These are phyloP conservation scores for Paragyromitra xinjiangensis DNA, from an alignment of 495 filamentous ascomycete genomes.

Conservation along the genomic window DNA sequence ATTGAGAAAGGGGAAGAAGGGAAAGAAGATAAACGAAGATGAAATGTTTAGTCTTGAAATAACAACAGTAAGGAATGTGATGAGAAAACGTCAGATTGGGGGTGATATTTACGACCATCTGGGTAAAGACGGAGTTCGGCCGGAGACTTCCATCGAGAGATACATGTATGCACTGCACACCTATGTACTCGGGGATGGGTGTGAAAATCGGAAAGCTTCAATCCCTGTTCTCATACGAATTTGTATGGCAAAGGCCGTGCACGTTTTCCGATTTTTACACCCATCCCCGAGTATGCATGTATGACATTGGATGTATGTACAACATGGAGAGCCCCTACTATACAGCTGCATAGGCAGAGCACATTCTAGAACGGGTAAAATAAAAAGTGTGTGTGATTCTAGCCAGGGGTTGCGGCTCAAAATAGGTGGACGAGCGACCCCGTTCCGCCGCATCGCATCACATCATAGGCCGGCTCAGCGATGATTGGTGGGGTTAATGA, in stretches of 20 bases:
- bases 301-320: neutral
- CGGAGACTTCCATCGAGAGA: conserved; percentile 6
- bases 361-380: neutral
- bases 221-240: too few relatives aligned
- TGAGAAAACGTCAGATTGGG: neutral
- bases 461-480: neutral
- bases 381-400: neutral
- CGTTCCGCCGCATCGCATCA: neutral
- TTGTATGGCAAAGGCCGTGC: too few relatives aligned
- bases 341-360: neutral
- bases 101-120: neutral
- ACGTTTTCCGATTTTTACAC: too few relatives aligned
- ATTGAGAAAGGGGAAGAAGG: neutral
- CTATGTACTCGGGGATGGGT: too few relatives aligned
- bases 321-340: too few relatives aligned
- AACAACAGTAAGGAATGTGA: neutral
- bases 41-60: neutral
- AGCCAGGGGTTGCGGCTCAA: conserved; percentile 39
- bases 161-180: neutral
- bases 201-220: too few relatives aligned
- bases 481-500: conserved; percentile 5
- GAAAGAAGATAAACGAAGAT: neutral
- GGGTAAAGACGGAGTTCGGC: conserved; percentile 2
- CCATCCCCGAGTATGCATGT: too few relatives aligned
- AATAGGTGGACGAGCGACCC: conserved; percentile 22